Base-by-base conservation (phyloP, 1,139 yeast genomes). In the Hanseniaspora sp. region DNA sequence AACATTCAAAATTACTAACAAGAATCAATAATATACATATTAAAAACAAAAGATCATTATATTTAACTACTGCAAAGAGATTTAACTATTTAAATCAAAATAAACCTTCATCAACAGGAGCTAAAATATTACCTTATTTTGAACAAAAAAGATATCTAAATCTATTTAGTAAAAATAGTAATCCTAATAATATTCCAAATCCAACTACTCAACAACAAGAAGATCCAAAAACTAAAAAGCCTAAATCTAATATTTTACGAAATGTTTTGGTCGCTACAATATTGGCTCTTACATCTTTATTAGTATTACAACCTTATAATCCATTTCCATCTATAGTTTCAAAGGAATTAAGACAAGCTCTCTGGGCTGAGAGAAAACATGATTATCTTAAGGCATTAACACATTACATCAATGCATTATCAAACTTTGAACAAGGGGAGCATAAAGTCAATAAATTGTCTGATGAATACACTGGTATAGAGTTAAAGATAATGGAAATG, bases 401-500 rank as follows among this genome's bases (percentile, higher is more conserved):
- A 58, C 74, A 76, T 62, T 88, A 88, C 65, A 73, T 82, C 33
- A 81, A 75, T 58, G 80, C 79, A 0, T 61, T 76, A 37, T 68
- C 72, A 46, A 47, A 44, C n/a, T 48, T 34, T 13, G 71, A 67
- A 55, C 77, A 80, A 29, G 73, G 73, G 53, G 61, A 64, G 15
- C 62, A 73, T 46, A 72, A 77, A 29, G 65, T 86, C 69, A 78
- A 78, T 58, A 75, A 74, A 17, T 63, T 85, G 37, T 72, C 78
- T 53, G 86, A 83, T 60, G 85, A 82, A 61, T 84, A 81, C 63
- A 88, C 96, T 0, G 95, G 96, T 0, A 77, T 90, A 56, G 95
- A 87, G 63, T 72, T 90, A 64, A 86, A 88, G 63, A 73, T 86
- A 44, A 95, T 85, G 3, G 95, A 88, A 64, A 84, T 87, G 87